Evolutionary conservation across 495 filamentous ascomycete species (phyloP).

Genomic region (Aspergillus bridgeri): DNA sequence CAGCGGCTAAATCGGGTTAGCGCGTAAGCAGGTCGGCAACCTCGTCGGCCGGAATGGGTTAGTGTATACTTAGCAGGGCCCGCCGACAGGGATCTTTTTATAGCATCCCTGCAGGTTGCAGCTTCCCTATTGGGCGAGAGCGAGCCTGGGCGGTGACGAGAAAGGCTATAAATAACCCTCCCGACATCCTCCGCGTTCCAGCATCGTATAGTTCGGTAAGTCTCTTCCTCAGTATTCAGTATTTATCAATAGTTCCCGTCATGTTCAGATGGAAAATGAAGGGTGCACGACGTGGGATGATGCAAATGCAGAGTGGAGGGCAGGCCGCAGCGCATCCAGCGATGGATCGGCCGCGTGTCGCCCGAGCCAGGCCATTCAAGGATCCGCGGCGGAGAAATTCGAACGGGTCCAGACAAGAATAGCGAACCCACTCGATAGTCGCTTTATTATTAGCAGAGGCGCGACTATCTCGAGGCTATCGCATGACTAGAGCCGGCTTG

Average conservation of each 20-base stretch:
- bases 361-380: neutral
- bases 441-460: constrained; percentile 13
- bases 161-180: constrained; percentile 7
- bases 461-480: neutral
- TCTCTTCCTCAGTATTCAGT: too few relatives aligned
- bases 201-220: too few relatives aligned
- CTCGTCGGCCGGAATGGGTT: neutral
- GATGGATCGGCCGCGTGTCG: constrained; percentile 10
- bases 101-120: neutral
- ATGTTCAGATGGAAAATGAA: neutral
- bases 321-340: neutral
- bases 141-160: constrained; percentile 1
- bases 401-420: constrained; percentile 10
- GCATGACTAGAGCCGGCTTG: neutral
- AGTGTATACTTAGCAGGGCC: neutral
- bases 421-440: constrained; percentile 6
- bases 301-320: neutral
- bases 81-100: constrained; percentile 12
- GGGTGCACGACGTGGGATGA: neutral
- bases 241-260: neutral
- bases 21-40: neutral
- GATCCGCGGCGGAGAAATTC: neutral
- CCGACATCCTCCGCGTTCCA: too few relatives aligned
- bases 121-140: too few relatives aligned
- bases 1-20: neutral